Percentiles rank a stretch among this genome's conserved stretches.
phyloP scores from a whole-genome alignment of 306 rosid species.

The Sphenostylis stenocarpa region DNA sequence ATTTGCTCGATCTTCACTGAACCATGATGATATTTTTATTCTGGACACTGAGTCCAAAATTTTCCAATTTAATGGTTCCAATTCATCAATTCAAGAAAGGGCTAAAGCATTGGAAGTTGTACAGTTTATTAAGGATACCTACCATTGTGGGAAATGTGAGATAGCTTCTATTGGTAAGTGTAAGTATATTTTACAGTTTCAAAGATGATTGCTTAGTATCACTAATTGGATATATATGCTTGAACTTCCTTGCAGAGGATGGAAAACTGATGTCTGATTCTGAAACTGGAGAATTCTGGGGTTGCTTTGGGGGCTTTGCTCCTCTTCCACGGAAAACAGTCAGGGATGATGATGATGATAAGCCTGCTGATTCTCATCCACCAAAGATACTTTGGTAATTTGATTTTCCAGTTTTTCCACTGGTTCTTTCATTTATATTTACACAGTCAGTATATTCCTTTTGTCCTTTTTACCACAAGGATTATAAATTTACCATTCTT shows the following conservation, averaged over 20 bases:
- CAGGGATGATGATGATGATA: constrained; percentile 65
- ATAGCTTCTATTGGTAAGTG: constrained; percentile 92
- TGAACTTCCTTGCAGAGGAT: constrained; percentile 69
- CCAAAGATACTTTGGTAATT: constrained; percentile 77
- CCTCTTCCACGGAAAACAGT: constrained; percentile 90
- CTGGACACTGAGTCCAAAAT: constrained; percentile 90
- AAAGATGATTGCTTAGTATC: constrained; percentile 26
- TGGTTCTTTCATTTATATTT: constrained; percentile 17
- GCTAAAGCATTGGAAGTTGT: constrained; percentile 98
- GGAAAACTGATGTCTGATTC: constrained; percentile 98
- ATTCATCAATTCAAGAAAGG: constrained; percentile 96
- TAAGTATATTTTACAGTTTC: constrained; percentile 17
- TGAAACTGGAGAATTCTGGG: constrained; percentile 97
- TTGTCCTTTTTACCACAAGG: not conserved
- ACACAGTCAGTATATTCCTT: not conserved
- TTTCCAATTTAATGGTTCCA: constrained; percentile 94
- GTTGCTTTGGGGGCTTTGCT: constrained; percentile 95
- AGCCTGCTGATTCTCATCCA: constrained; percentile 55
- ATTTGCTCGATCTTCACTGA: constrained; percentile 85
- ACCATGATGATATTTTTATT: constrained; percentile 89
- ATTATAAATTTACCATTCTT: constrained; percentile 15
- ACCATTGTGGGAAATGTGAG: constrained; percentile 95
- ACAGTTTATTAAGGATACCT: constrained; percentile 87
- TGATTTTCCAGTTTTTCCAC: constrained; percentile 25
- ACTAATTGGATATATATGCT: constrained; percentile 37